Conservation (phyloP, 164 flowering plant species). For the Cinnamomum chago region DNA sequence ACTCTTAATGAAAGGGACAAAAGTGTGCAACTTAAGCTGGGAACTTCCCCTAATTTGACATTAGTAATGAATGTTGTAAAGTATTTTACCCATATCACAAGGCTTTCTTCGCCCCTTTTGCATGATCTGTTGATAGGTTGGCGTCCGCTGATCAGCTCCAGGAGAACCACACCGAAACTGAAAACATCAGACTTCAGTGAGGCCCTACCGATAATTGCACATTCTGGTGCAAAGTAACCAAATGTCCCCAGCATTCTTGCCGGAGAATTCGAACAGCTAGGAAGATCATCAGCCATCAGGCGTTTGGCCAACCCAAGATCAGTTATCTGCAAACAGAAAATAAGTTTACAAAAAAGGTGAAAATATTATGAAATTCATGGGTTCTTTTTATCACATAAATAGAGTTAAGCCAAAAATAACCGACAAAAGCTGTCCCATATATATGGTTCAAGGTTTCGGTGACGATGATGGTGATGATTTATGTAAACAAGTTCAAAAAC, state of each 20-base stretch:
- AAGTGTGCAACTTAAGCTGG: not conserved
- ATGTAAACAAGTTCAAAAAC: not conserved
- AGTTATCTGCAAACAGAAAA: conserved; percentile 62
- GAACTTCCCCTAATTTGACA: not conserved
- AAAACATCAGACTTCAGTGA: conserved; percentile 91
- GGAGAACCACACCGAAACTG: conserved; percentile 97
- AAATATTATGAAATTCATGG: not conserved
- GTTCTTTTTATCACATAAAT: no score
- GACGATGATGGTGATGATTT: not conserved
- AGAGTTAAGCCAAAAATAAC: no score
- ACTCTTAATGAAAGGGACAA: not conserved
- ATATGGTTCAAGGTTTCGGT: no score
- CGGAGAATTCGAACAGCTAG: conserved; percentile 86
- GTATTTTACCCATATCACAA: conserved; percentile 81
- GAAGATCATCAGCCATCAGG: conserved; percentile 60
- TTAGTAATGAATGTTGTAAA: not conserved
- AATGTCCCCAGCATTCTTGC: conserved; percentile 95
- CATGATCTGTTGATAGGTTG: conserved; percentile 63
- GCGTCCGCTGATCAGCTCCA: conserved; percentile 87
- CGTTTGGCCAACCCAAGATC: conserved; percentile 97
- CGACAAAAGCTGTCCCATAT: no score
- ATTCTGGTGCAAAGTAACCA: conserved; percentile 98
- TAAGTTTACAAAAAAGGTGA: not conserved
- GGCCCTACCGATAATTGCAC: conserved; percentile 83
- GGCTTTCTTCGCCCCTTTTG: conserved; percentile 75